Evolutionary conservation across 169 alveolate species (phyloP).

Genomic region (Plasmodium blacklocki): DNA sequence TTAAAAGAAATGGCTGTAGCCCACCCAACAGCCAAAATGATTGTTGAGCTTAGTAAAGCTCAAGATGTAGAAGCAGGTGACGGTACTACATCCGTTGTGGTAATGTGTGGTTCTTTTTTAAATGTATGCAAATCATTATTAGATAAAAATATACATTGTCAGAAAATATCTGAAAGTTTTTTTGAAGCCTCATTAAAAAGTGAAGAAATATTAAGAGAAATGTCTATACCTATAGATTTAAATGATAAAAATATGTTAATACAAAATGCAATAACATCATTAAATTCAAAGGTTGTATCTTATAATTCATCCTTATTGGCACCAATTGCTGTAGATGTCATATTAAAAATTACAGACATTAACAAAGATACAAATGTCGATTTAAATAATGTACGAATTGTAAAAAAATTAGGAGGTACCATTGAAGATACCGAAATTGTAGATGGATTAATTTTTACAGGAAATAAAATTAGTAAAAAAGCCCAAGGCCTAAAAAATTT

Average conservation of each 20-base stretch:
- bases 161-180: conserved; percentile 96
- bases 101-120: conserved; percentile 98
- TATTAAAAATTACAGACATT: conserved; percentile 85
- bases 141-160: conserved; percentile 98
- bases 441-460: conserved; percentile 97
- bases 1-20: conserved; percentile 96
- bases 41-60: conserved; percentile 98
- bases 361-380: conserved; percentile 90
- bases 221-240: conserved; percentile 95
- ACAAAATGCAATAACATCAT: conserved; percentile 96
- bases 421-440: conserved; percentile 98
- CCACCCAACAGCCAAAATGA: conserved; percentile 99
- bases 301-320: conserved; percentile 97
- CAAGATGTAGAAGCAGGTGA: conserved; percentile 99
- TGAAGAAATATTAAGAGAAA: conserved; percentile 93
- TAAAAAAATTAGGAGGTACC: conserved; percentile 98
- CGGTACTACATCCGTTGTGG: conserved; percentile 99
- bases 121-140: conserved; percentile 95
- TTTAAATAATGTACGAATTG: conserved; percentile 90
- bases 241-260: conserved; percentile 95
- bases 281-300: conserved; percentile 98
- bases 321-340: conserved; percentile 99
- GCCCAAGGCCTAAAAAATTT: conserved; percentile 98
- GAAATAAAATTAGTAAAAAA: conserved; percentile 94
- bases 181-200: conserved; percentile 91